Percentiles rank a stretch among this genome's conserved stretches.
Conservation (phyloP, 2,329 filamentous ascomycete genomes). For the Claviceps paspali region DNA sequence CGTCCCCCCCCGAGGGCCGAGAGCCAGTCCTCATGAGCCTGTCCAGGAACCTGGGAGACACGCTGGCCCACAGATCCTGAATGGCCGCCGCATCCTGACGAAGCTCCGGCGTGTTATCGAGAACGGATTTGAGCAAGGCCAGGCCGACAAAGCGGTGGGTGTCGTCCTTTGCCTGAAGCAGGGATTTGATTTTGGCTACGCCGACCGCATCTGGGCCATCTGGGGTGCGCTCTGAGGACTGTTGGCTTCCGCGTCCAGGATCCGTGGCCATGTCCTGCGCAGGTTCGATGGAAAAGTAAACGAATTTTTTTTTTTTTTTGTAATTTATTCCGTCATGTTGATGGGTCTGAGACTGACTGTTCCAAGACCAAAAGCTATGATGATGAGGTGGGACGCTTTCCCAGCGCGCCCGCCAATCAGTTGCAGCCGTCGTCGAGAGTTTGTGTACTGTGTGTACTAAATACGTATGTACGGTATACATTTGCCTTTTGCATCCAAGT, state of each 20-base stretch:
- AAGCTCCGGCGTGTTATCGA: conserved; percentile 43
- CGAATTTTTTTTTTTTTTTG: no score
- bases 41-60: conserved; percentile 49
- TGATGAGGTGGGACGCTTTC: no score
- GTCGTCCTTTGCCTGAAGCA: conserved; percentile 46
- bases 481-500: no score
- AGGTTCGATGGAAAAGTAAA: not conserved
- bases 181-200: conserved; percentile 33
- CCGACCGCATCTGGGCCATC: conserved; percentile 9
- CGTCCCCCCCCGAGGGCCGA: conserved; percentile 25
- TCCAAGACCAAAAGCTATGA: no score
- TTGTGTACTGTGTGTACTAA: no score
- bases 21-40: conserved; percentile 42
- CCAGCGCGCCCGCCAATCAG: no score
- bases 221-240: not conserved
- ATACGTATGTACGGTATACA: no score
- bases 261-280: conserved; percentile 1
- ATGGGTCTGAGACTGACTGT: no score
- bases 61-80: conserved; percentile 39
- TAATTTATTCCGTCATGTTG: no score
- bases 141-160: conserved; percentile 55
- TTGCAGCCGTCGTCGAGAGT: no score
- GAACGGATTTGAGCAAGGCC: conserved; percentile 47
- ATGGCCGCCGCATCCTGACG: conserved; percentile 31
- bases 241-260: not conserved